Conservation (phyloP, 2,329 filamentous ascomycete species). For the Penicillium sp. region DNA sequence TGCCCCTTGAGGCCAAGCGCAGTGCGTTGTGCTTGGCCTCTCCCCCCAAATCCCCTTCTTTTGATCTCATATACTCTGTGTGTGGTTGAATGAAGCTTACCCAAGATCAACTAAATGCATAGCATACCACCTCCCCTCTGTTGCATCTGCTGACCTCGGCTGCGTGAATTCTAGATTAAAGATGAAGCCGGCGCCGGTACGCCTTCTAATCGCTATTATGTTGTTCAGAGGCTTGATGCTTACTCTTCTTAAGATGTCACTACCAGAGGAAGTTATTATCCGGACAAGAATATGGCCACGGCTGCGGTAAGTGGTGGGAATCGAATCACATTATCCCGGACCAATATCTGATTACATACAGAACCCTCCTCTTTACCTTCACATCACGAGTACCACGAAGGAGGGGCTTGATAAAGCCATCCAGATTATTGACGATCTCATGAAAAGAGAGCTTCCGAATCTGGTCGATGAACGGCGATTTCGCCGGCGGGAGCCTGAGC, state of each 20-base stretch:
- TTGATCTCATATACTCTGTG: slow-evolving; percentile 36
- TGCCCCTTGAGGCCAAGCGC: slow-evolving; percentile 34
- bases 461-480: slow-evolving; percentile 93
- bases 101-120: slow-evolving; percentile 54
- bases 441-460: slow-evolving; percentile 93
- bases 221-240: slow-evolving; percentile 58
- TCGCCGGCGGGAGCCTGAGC: slow-evolving; percentile 73
- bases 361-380: slow-evolving; percentile 92
- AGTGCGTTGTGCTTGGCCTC: slow-evolving; percentile 30
- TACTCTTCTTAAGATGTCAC: slow-evolving; percentile 84
- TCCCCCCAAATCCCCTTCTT: slow-evolving; percentile 29
- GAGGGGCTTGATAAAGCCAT: slow-evolving; percentile 88
- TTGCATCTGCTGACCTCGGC: slow-evolving; percentile 90
- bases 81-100: slow-evolving; percentile 68
- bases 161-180: slow-evolving; percentile 95
- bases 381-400: slow-evolving; percentile 90
- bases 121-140: slow-evolving; percentile 62
- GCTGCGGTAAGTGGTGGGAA: slow-evolving; percentile 65
- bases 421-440: slow-evolving; percentile 84
- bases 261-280: slow-evolving; percentile 92
- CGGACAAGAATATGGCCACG: slow-evolving; percentile 96
- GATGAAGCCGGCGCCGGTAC: slow-evolving; percentile 99
- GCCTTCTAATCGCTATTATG: slow-evolving; percentile 52
- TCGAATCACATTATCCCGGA: background rate
- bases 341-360: slow-evolving; percentile 37